Evolutionary conservation across 345 rosid species (phyloP), one percentile per base, ranked within the genome.

Genomic region (Aquilaria malaccensis): DNA sequence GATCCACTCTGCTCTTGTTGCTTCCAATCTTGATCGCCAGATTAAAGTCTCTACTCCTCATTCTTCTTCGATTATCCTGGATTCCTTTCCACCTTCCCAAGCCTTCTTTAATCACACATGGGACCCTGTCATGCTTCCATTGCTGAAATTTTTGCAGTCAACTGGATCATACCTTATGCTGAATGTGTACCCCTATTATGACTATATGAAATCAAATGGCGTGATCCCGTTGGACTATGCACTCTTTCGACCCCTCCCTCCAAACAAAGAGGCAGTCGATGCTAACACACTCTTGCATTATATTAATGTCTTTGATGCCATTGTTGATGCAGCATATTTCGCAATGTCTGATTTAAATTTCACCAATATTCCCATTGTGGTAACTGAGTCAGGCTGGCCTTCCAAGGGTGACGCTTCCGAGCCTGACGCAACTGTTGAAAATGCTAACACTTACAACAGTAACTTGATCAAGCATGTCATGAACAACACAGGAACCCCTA

Each of bases 71-170:
- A 88, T 91, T 43, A 95, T 95, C 69, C 83, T 95, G 9, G 95
- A 95, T 67, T 87, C 99, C 2, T 95, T 95, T 72, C 99, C 99
- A 50, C 99, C 99, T 56, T 95, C 99, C 41, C 97, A 95, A 71
- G 97, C 99, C 45, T 95, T 95, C 86, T 95, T 95, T 72, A 95
- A 95, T 70, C 87, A 87, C 50, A 60, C 95, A 11, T 88, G 87
- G 96, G 88, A 88, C 53, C 88, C 96, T 1, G 87, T 88, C 41
- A 81, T 95, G 83, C 88, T 88, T 45, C 95, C 99, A n/a, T 77
- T 95, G 76, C 87, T 95, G 53, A 83, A 84, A 43, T 91, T 88
- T 69, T 82, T 95, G 56, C 91, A 82, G 70, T 85, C 95, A 15
- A 85, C 98, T 0, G 85, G 91, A 3, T 86, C 99, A 0, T 84